Evolutionary conservation across 306 rosid species (phyloP), one percentile per base, ranked within the genome.

Genomic region (Mimosa pudica): DNA sequence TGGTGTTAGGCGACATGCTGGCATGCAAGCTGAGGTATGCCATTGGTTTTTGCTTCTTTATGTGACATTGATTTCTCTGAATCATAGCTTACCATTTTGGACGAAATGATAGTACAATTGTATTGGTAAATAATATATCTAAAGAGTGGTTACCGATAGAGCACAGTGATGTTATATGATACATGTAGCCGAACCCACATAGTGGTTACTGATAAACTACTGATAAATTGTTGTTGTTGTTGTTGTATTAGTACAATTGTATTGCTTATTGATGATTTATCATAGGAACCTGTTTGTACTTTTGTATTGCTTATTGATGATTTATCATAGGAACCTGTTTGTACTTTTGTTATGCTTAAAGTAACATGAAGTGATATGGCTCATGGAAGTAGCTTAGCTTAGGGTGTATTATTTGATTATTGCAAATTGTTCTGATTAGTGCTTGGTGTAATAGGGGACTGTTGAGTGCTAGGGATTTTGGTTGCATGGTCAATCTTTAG

Each of bases 1-100:
- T 45, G 92, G 94, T 12, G 92, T 88, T 49, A 78, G 94, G 63
- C 85, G 94, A 68, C 94, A 90, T 83, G 92, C 94, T 69, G 94
- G 92, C 58, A 88, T 88, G 89, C 94, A 90, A 75, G 94, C 92
- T 52, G 84, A 88, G 94, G 94, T 88, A 75, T 16, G 73, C 55
- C 55, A 6, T 0, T 66, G 36, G 14, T 42, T 67, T 42, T 64
- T n/a, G 2, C 48, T 49, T 66, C 10, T 42, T 69, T 42, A 3
- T 60, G 11, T 48, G 36, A 17, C 10, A 36, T 13, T 17, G 35
- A 9, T 46, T 8, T 48, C 46, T 66, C 46, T 66, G 36, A 10
- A 51, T 70, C 46, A 7, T 57, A 45, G 17, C 57, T 69, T n/a
- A 9, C 38, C 6, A 42, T 68, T n/a, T 67, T 10, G 6, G 55